These are phyloP conservation scores for Balansia obtecta DNA, from an alignment of 2,329 filamentous ascomycete species.

Conservation along the genomic window DNA sequence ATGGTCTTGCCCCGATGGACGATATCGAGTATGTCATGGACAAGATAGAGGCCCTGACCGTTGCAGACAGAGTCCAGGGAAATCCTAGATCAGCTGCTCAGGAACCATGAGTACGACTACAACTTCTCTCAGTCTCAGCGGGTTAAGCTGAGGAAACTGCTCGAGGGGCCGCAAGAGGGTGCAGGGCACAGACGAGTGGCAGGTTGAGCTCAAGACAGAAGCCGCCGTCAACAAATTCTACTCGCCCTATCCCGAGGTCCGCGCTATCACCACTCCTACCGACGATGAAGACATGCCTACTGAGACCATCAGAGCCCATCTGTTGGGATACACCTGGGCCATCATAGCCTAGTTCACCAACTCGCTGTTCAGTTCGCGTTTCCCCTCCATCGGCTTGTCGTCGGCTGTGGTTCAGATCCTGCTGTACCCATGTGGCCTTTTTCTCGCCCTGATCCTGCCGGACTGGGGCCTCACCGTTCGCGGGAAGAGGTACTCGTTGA, in stretches of 20 bases:
- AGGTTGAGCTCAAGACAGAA: constrained; percentile 10
- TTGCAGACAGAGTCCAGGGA: constrained; percentile 12
- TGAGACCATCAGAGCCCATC: constrained; percentile 17
- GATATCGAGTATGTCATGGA: constrained; percentile 14
- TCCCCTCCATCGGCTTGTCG: constrained; percentile 5
- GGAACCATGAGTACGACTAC: constrained; percentile 15
- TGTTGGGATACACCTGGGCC: constrained; percentile 17
- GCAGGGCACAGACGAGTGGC: constrained; percentile 9
- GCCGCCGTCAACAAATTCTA: constrained; percentile 11
- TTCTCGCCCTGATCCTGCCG: constrained; percentile 26
- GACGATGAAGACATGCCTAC: constrained; percentile 16
- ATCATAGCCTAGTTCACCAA: constrained; percentile 7
- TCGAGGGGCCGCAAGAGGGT: constrained; percentile 9
- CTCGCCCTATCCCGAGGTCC: constrained; percentile 17
- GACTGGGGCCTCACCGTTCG: constrained; percentile 28
- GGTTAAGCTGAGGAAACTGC: constrained; percentile 9
- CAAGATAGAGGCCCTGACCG: constrained; percentile 11
- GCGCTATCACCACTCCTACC: constrained; percentile 15
- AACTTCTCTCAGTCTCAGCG: constrained; percentile 12
- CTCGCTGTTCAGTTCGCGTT: constrained; percentile 8
- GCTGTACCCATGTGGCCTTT: constrained; percentile 26
- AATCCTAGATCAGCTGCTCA: constrained; percentile 11
- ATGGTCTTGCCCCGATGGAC: constrained; percentile 12
- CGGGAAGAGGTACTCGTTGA: constrained; percentile 20
- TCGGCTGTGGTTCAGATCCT: constrained; percentile 23